phyloP scores from a whole-genome alignment of 805 yeast genomes.

The Wickerhamomyces ciferrii region DNA sequence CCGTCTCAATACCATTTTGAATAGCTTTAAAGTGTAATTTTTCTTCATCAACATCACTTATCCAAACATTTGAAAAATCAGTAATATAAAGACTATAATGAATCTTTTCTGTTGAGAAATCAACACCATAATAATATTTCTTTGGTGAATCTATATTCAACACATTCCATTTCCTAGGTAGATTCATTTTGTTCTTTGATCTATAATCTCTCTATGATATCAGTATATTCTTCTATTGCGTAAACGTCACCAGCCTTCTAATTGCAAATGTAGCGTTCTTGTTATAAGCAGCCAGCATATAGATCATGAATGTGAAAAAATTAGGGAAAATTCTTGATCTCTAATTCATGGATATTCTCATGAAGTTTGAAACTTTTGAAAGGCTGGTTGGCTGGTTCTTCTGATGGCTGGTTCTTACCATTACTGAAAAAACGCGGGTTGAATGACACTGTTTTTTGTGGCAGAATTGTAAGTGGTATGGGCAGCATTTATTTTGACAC shows the following conservation, averaged over 20 bases:
- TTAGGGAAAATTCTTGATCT: neutral
- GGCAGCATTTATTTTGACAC: too few species aligned
- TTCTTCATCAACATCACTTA: conserved; percentile 12
- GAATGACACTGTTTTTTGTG: neutral
- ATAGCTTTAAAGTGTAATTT: conserved; percentile 11
- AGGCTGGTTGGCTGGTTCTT: neutral
- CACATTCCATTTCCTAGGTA: conserved; percentile 19
- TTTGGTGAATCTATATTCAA: conserved; percentile 5
- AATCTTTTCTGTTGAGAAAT: conserved; percentile 6
- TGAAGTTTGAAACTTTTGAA: too few species aligned
- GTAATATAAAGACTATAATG: conserved; percentile 15
- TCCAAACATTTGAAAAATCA: conserved; percentile 20
- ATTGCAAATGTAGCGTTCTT: neutral
- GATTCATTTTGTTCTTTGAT: conserved; percentile 4
- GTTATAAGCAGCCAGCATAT: neutral
- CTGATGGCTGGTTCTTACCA: conserved; percentile 1
- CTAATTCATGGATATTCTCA: too few species aligned
- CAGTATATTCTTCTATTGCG: neutral
- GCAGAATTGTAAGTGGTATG: too few species aligned
- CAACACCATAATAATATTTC: conserved; percentile 15
- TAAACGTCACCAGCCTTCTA: neutral
- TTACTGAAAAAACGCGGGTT: neutral
- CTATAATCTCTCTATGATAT: neutral
- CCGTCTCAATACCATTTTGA: conserved; percentile 11
- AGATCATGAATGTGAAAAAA: neutral